Base-by-base conservation (phyloP, 768 basidiomycete species). In the Auriscalpium microsporum region DNA sequence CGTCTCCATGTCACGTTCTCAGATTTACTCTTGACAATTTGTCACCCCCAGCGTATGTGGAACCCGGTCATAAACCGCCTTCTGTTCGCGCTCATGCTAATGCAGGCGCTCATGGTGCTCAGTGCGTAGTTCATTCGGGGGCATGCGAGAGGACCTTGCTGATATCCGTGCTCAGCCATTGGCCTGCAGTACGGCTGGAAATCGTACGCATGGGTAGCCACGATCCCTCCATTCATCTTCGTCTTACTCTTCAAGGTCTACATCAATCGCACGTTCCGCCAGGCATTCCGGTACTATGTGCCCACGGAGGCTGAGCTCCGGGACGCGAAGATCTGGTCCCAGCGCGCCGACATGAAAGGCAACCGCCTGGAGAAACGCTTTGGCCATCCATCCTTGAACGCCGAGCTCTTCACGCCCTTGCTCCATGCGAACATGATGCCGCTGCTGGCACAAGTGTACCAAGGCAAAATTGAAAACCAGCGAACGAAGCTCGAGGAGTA, bases 51-150 rank as follows among this genome's bases (percentile, higher is more conserved):
- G 90, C 87, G 91, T 17, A 73, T 95, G 61, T 96, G 93, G 93
- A 96, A 96, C 65, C 83, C 91, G n/a, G 78, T 90, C 47, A 76
- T 91, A 70, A 99, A 99, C 68, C 84, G 96, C 52, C 72, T 98
- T 21, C 71, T 98, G 13, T 74, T 82, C 56, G 85, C 81, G 36
- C 78, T 87, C 6, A 67, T 94, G 23, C 71, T 96, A 62, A 97
- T 97, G 94, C 94, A 97, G 64, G 62, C 80, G 44, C 71, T 93
- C 48, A 87, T 93, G 86, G 70, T 86, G 47, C 78, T 97, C 48
- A 96, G 93, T 96, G 68, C 60, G 91, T 75, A 13, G 16, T 16
- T 44, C 16, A 54, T 14, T 9, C 1, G 8, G 45, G 4, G 37
- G 23, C 6, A 40, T 53, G 52, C 44, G 63, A 16, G 53, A 57